Conservation (phyloP, 1,139 yeast genomes). For the Nakaseomyces uthaithaninus region DNA sequence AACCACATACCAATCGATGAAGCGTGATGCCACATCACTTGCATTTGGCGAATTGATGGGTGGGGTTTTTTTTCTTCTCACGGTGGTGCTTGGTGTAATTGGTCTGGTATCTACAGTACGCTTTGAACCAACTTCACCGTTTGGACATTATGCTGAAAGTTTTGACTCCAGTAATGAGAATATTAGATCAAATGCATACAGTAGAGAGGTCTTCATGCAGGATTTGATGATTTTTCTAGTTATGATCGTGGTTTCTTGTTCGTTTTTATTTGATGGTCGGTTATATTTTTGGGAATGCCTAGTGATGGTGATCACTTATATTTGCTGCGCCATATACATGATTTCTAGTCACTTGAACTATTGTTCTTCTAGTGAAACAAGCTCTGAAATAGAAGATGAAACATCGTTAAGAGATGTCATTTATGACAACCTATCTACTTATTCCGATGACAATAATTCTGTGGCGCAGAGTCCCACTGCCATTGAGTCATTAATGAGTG, state of each 20-base stretch:
- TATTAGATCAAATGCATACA: constrained; percentile 11
- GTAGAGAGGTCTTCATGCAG: constrained; percentile 19
- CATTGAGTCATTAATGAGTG: neutral
- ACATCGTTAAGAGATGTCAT: neutral
- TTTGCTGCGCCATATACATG: constrained; percentile 15
- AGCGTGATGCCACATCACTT: constrained; percentile 55
- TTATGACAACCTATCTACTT: constrained; percentile 2
- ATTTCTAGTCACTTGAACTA: constrained; percentile 8
- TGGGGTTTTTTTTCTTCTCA: constrained; percentile 37
- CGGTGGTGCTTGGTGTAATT: constrained; percentile 28
- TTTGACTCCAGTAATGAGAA: neutral
- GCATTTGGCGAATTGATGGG: constrained; percentile 88
- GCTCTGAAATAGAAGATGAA: neutral
- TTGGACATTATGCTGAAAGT: constrained; percentile 4
- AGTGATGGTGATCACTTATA: constrained; percentile 18
- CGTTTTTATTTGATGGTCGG: constrained; percentile 21
- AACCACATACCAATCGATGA: constrained; percentile 75
- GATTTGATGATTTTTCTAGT: constrained; percentile 21
- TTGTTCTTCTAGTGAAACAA: constrained; percentile 6
- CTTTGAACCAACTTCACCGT: constrained; percentile 8
- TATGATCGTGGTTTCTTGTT: constrained; percentile 15
- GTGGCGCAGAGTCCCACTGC: neutral
- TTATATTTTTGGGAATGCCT: constrained; percentile 23
- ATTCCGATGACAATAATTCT: neutral
- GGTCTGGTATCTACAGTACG: constrained; percentile 20